Evolutionary conservation across 108 stramenopile species (phyloP).

Genomic region (Nannochloropsis gaditana): DNA sequence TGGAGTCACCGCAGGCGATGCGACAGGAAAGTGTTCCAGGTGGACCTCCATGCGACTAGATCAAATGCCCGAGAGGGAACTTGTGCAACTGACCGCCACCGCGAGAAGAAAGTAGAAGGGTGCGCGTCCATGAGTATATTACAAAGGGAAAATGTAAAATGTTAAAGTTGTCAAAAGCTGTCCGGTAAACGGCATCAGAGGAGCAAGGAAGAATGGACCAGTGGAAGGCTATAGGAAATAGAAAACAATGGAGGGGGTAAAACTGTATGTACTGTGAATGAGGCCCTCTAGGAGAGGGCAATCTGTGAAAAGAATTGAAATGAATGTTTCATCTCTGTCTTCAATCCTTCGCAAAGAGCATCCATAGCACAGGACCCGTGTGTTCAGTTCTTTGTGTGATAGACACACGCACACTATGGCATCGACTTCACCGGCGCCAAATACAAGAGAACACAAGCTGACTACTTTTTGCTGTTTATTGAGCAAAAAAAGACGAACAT

Average conservation of each 20-base stretch:
- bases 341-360: no score
- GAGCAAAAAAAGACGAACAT: no score
- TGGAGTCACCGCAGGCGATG: slow-evolving; percentile 37
- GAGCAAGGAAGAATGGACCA: slow-evolving; percentile 19
- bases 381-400: no score
- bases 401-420: no score
- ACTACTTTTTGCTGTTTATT: no score
- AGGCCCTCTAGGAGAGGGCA: neutral
- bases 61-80: slow-evolving; percentile 29
- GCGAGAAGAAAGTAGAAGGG: neutral
- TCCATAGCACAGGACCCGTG: no score
- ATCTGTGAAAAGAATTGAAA: no score
- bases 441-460: no score
- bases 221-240: neutral
- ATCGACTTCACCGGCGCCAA: no score
- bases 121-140: neutral
- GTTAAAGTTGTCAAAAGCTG: no score
- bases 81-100: slow-evolving; percentile 24
- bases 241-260: neutral
- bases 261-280: slow-evolving; percentile 4
- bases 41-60: slow-evolving; percentile 42
- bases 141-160: no score
- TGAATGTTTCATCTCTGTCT: no score
- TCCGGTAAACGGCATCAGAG: neutral
- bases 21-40: slow-evolving; percentile 26